Conservation (phyloP, 768 basidiomycete species). For the Calocybe gangraenosa region DNA sequence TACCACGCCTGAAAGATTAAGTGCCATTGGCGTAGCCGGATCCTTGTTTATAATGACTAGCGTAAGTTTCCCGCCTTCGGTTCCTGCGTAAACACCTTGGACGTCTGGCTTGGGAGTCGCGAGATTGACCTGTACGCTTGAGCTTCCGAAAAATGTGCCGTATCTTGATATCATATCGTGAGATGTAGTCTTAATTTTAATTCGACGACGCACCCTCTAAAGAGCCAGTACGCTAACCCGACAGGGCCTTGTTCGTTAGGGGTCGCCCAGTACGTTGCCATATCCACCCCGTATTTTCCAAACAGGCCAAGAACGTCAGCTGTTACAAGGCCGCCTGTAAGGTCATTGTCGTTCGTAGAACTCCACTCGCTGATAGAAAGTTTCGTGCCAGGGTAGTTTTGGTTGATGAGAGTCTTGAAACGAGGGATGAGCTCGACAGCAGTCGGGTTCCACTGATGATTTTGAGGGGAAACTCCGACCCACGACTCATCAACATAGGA, state of each 20-base stretch:
- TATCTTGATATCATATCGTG: constrained; percentile 23
- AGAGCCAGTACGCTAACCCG: constrained; percentile 54
- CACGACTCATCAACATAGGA: constrained; percentile 54
- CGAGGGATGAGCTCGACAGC: constrained; percentile 45
- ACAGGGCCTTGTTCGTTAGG: constrained; percentile 44
- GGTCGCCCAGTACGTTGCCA: constrained; percentile 50
- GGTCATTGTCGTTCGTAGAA: constrained; percentile 43
- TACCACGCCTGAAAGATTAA: constrained; percentile 40
- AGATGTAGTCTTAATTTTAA: no score
- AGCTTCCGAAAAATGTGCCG: constrained; percentile 41
- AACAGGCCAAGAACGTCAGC: constrained; percentile 51
- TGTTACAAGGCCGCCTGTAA: constrained; percentile 50
- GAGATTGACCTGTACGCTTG: constrained; percentile 41
- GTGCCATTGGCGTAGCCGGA: constrained; percentile 31
- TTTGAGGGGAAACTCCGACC: constrained; percentile 38
- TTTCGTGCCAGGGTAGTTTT: constrained; percentile 52
- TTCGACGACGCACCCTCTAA: constrained; percentile 36
- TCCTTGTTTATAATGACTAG: constrained; percentile 53
- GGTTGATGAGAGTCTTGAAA: constrained; percentile 42
- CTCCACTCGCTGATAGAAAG: constrained; percentile 51
- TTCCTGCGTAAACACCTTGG: constrained; percentile 44
- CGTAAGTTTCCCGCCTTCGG: constrained; percentile 33
- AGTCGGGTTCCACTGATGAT: constrained; percentile 43
- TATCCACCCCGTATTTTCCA: constrained; percentile 44
- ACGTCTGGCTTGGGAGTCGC: constrained; percentile 34